phyloP scores from a whole-genome alignment of 768 basidiomycete species.

The Boletus reticuloceps region DNA sequence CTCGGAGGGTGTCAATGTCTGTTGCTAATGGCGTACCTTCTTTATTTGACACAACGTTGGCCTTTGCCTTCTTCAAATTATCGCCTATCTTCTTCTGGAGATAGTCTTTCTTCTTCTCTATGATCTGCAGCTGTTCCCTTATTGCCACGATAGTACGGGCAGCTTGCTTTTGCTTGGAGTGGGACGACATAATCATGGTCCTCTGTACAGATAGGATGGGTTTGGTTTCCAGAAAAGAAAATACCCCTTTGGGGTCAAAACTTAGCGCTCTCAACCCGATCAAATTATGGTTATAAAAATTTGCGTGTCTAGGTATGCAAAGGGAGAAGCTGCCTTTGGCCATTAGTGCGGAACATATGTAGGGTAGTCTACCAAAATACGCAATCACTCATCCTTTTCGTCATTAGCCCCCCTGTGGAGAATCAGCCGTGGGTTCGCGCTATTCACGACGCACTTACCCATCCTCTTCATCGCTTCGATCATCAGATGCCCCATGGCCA shows the following conservation, averaged over 20 bases:
- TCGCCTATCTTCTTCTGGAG: constrained; percentile 96
- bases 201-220: not conserved
- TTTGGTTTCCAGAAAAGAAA: constrained; percentile 28
- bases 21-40: constrained; percentile 49
- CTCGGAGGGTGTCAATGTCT: constrained; percentile 2
- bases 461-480: constrained; percentile 78
- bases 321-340: constrained; percentile 9
- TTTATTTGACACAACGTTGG: constrained; percentile 93
- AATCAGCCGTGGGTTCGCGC: constrained; percentile 7
- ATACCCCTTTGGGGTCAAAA: not conserved
- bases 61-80: constrained; percentile 85
- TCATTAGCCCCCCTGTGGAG: constrained; percentile 13
- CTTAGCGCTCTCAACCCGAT: not conserved
- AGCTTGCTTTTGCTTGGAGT: constrained; percentile 82
- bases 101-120: constrained; percentile 99
- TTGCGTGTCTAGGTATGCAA: constrained; percentile 27
- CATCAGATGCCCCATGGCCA: constrained; percentile 77
- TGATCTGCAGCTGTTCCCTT: constrained; percentile 91
- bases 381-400: constrained; percentile 26
- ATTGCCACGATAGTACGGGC: constrained; percentile 90
- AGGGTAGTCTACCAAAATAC: constrained; percentile 24
- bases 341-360: constrained; percentile 24
- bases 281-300: constrained; percentile 28
- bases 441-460: constrained; percentile 37
- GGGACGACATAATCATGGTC: constrained; percentile 82